Conservation (phyloP, 2,329 filamentous ascomycete genomes). For the Botrytis tulipae region DNA sequence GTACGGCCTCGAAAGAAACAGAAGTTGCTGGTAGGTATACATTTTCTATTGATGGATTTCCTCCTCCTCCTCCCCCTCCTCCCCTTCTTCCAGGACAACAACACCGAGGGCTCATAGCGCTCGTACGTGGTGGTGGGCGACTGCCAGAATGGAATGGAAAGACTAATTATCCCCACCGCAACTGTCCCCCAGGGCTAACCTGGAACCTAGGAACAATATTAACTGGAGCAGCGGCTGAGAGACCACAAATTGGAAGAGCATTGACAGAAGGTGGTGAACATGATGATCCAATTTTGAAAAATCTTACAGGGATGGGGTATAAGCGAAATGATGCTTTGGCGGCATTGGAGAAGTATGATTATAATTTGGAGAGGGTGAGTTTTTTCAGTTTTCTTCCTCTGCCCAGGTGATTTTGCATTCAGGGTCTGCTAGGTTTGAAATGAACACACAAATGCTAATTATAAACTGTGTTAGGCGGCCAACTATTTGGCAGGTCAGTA, state of each 20-base stretch:
- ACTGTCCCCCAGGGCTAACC: too few relatives aligned
- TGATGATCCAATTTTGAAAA: constrained; percentile 89
- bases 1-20: constrained; percentile 30
- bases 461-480: background rate
- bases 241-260: constrained; percentile 60
- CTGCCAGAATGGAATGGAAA: background rate
- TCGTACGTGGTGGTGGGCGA: too few relatives aligned
- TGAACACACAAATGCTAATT: background rate
- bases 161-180: background rate
- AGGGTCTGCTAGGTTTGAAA: background rate
- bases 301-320: constrained; percentile 88
- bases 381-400: background rate
- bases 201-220: background rate
- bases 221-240: constrained; percentile 23
- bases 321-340: constrained; percentile 67
- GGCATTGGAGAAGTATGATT: constrained; percentile 91
- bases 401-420: background rate
- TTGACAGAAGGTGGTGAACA: constrained; percentile 73
- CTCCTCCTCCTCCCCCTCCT: background rate
- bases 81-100: too few relatives aligned
- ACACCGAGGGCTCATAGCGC: too few relatives aligned
- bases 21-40: constrained; percentile 14
- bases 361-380: constrained; percentile 89
- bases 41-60: background rate
- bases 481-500: constrained; percentile 12